Conservation (phyloP, 805 yeast genomes). For the Brettanomyces nanus region DNA sequence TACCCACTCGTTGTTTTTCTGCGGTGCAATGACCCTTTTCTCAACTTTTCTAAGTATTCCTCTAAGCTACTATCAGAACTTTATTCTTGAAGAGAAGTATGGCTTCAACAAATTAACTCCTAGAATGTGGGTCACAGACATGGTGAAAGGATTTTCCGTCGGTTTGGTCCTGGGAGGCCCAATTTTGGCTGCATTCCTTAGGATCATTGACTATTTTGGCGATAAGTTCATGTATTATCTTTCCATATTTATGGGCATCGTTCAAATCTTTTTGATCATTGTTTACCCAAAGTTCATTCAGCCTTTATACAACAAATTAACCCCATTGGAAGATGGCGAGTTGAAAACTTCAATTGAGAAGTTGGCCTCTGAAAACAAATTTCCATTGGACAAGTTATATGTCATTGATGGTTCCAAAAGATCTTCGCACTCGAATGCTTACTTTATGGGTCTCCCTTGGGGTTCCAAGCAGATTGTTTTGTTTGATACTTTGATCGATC, state of each 20-base stretch:
- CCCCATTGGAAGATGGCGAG: slow-evolving; percentile 87
- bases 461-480: slow-evolving; percentile 85
- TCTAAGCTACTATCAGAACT: slow-evolving; percentile 62
- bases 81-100: slow-evolving; percentile 83
- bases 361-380: slow-evolving; percentile 64
- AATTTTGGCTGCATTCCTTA: slow-evolving; percentile 63
- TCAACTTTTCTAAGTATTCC: slow-evolving; percentile 58
- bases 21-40: slow-evolving; percentile 40
- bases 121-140: slow-evolving; percentile 65
- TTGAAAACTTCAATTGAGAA: slow-evolving; percentile 73
- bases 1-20: slow-evolving; percentile 64
- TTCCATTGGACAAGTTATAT: slow-evolving; percentile 79
- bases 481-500: slow-evolving; percentile 82
- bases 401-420: slow-evolving; percentile 97
- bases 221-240: slow-evolving; percentile 75
- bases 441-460: slow-evolving; percentile 95
- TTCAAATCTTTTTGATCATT: slow-evolving; percentile 69
- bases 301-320: slow-evolving; percentile 87
- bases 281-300: slow-evolving; percentile 79
- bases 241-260: slow-evolving; percentile 58
- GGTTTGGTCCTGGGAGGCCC: slow-evolving; percentile 61
- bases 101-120: slow-evolving; percentile 88
- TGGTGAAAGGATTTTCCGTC: slow-evolving; percentile 50
- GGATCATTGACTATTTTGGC: slow-evolving; percentile 74
- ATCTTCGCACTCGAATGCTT: slow-evolving; percentile 95